phyloP scores from a whole-genome alignment of 345 rosid genomes.

The Arabis alpina region DNA sequence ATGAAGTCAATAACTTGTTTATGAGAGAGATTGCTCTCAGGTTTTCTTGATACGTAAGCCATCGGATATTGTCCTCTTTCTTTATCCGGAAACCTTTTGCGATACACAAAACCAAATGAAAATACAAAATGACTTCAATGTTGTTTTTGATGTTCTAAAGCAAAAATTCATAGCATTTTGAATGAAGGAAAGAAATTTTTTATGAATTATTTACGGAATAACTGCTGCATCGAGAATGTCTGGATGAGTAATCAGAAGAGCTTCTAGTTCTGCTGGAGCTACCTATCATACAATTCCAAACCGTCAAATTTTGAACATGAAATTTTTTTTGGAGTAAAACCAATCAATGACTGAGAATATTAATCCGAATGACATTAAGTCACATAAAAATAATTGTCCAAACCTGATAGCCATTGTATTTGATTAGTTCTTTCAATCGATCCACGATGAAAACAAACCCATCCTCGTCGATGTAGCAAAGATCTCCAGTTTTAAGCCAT shows the following conservation, averaged over 20 bases:
- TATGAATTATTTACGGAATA: slow-evolving; percentile 55
- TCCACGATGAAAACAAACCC: slow-evolving; percentile 10
- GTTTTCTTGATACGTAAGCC: slow-evolving; percentile 67
- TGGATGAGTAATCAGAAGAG: slow-evolving; percentile 63
- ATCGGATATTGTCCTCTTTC: slow-evolving; percentile 78
- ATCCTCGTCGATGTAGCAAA: slow-evolving; percentile 8
- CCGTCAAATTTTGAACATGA: background rate
- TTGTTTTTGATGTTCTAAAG: background rate
- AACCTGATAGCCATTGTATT: slow-evolving; percentile 29
- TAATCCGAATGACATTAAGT: no score
- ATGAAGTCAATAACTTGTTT: slow-evolving; percentile 58
- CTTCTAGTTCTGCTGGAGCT: slow-evolving; percentile 88
- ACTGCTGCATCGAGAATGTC: slow-evolving; percentile 75
- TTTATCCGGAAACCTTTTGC: slow-evolving; percentile 69
- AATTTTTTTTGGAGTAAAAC: background rate
- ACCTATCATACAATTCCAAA: slow-evolving; percentile 48
- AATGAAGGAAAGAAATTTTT: background rate
- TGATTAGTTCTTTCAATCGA: slow-evolving; percentile 21
- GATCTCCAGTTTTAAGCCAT: slow-evolving; percentile 26
- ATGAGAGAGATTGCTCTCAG: slow-evolving; percentile 49
- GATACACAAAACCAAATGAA: background rate
- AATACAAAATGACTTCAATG: background rate
- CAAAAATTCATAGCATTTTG: background rate
- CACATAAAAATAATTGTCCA: background rate
- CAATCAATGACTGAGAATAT: background rate